Conservation (phyloP, 805 yeast genomes). For the Tetrapisispora nanseiensis region DNA sequence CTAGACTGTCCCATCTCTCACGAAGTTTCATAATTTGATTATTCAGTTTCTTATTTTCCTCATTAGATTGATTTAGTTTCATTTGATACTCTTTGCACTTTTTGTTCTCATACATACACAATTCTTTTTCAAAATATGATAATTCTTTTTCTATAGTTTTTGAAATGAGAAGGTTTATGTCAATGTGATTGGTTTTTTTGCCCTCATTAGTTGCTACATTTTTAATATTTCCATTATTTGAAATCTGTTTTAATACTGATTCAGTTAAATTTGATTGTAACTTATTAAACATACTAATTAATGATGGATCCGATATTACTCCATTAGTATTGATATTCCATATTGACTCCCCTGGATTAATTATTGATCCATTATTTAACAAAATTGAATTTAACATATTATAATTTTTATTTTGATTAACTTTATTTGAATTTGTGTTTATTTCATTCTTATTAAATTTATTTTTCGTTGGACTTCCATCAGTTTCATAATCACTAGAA, state of each 20-base stretch:
- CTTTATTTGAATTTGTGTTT: neutral
- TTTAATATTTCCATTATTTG: neutral
- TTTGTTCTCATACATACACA: slow-evolving; percentile 31
- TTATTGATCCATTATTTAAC: slow-evolving; percentile 6
- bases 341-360: neutral
- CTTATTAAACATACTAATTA: slow-evolving; percentile 13
- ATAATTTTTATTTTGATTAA: slow-evolving; percentile 21
- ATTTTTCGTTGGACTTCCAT: slow-evolving; percentile 3
- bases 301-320: slow-evolving; percentile 12
- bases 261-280: slow-evolving; percentile 12
- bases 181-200: neutral
- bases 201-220: neutral
- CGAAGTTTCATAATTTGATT: slow-evolving; percentile 43
- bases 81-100: slow-evolving; percentile 29
- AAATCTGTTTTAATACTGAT: neutral
- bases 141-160: slow-evolving; percentile 13
- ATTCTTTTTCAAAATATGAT: slow-evolving; percentile 28
- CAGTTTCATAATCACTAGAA: slow-evolving; percentile 5
- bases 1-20: slow-evolving; percentile 56
- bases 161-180: neutral
- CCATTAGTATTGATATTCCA: slow-evolving; percentile 2
- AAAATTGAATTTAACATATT: slow-evolving; percentile 5
- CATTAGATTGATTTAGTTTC: slow-evolving; percentile 29
- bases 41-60: slow-evolving; percentile 38
- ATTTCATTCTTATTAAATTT: neutral